A percentile compares a stretch with the other conserved stretches of the same genome.
These are phyloP conservation scores for Claviceps paspali DNA, from an alignment of 2,329 filamentous ascomycete species.

Conservation along the genomic window DNA sequence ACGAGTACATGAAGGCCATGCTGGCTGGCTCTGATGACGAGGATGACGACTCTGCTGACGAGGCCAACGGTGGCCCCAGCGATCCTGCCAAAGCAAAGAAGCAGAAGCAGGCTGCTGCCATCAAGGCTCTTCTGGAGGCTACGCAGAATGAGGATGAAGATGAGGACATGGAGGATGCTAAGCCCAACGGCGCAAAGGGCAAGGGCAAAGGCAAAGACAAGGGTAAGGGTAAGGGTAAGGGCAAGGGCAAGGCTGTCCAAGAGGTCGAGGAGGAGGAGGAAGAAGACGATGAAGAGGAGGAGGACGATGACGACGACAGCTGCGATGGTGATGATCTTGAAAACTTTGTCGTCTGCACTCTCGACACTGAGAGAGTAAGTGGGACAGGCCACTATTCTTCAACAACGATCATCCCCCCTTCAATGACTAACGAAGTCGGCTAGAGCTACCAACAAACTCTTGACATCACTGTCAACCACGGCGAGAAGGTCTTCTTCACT, in stretches of 20 bases:
- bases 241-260: conserved; percentile 50
- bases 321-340: conserved; percentile 56
- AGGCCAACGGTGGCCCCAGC: conserved; percentile 77
- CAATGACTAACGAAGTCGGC: conserved; percentile 13
- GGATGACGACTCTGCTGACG: conserved; percentile 40
- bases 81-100: conserved; percentile 83
- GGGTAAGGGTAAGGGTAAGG: conserved; percentile 51
- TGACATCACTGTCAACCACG: conserved; percentile 79
- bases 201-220: conserved; percentile 41
- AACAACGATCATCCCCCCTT: not conserved
- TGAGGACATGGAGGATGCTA: conserved; percentile 62
- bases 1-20: conserved; percentile 45
- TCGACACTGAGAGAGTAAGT: conserved; percentile 79
- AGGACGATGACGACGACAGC: conserved; percentile 44
- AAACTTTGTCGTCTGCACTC: conserved; percentile 88
- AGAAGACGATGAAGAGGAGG: conserved; percentile 15
- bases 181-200: conserved; percentile 40
- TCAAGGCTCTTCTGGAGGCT: conserved; percentile 62
- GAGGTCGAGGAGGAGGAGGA: conserved; percentile 39
- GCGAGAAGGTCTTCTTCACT: conserved; percentile 84
- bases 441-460: conserved; percentile 92
- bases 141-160: conserved; percentile 35
- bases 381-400: not conserved
- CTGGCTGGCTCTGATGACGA: conserved; percentile 37
- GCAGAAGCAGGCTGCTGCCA: conserved; percentile 61